Percentiles rank a stretch among this genome's conserved stretches.
Conservation (phyloP, 2,329 filamentous ascomycete genomes). For the Colletotrichum brevisporum region DNA sequence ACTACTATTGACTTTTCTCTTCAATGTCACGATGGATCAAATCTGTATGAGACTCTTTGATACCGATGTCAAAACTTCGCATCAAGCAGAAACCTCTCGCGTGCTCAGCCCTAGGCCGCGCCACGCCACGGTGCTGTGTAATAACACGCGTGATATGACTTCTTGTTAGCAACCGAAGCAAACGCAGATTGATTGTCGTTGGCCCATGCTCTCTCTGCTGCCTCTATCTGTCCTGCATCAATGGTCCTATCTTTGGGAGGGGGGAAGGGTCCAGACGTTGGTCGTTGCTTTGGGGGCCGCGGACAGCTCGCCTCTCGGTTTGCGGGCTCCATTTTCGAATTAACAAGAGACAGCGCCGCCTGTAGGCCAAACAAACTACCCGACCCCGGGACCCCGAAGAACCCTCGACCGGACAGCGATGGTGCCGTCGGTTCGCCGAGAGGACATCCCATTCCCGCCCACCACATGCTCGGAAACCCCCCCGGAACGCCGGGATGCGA, state of each 20-base stretch:
- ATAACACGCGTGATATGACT: background rate
- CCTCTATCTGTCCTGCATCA: background rate
- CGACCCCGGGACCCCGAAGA: conserved; percentile 28
- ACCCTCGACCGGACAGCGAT: conserved; percentile 6
- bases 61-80: background rate
- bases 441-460: too few relatives aligned
- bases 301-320: conserved; percentile 1
- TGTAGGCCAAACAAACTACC: conserved; percentile 28
- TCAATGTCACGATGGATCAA: conserved; percentile 10
- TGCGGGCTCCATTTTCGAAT: conserved; percentile 20
- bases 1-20: too few relatives aligned
- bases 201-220: conserved; percentile 1
- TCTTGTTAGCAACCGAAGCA: conserved; percentile 8
- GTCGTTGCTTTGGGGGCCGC: conserved; percentile 3
- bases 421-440: conserved; percentile 30
- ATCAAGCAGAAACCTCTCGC: conserved; percentile 2
- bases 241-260: conserved; percentile 5
- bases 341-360: conserved; percentile 24
- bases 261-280: background rate
- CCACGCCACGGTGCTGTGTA: background rate
- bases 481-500: conserved; percentile 30
- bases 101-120: conserved; percentile 7
- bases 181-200: conserved; percentile 19
- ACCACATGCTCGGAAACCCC: background rate
- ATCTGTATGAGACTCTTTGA: background rate